Evolutionary conservation across 805 yeast genomes (phyloP).

Genomic region (Candida hungchunana): DNA sequence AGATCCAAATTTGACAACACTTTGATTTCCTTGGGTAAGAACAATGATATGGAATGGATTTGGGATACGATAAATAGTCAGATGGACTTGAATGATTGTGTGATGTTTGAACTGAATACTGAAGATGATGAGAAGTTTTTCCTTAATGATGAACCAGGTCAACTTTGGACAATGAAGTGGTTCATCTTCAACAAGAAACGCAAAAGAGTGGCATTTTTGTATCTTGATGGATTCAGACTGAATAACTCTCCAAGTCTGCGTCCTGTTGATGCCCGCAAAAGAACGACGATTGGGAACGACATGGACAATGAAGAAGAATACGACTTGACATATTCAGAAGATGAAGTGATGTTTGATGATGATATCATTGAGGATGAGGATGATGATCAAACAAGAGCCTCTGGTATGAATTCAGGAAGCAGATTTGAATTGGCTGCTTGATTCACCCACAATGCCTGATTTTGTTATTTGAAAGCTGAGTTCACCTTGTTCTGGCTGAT

Average conservation of each 20-base stretch:
- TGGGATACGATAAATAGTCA: conserved; percentile 88
- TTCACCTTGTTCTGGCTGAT: conserved; percentile 9
- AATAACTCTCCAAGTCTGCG: conserved; percentile 36
- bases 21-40: conserved; percentile 59
- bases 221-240: conserved; percentile 53
- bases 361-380: conserved; percentile 28
- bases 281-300: conserved; percentile 33
- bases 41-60: conserved; percentile 52
- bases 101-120: conserved; percentile 57
- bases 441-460: conserved; percentile 14
- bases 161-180: conserved; percentile 63
- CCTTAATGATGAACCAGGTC: conserved; percentile 24
- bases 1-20: conserved; percentile 72
- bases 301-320: conserved; percentile 41
- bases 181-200: conserved; percentile 87
- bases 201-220: conserved; percentile 86
- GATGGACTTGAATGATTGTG: conserved; percentile 58
- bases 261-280: conserved; percentile 24
- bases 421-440: conserved; percentile 9
- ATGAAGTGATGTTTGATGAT: conserved; percentile 28
- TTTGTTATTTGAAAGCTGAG: conserved; percentile 25
- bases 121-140: conserved; percentile 26
- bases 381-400: conserved; percentile 2
- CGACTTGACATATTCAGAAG: conserved; percentile 40
- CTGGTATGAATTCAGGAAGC: conserved; percentile 5